Conservation (phyloP, 805 yeast genomes). For the Torulaspora gathmanii region DNA sequence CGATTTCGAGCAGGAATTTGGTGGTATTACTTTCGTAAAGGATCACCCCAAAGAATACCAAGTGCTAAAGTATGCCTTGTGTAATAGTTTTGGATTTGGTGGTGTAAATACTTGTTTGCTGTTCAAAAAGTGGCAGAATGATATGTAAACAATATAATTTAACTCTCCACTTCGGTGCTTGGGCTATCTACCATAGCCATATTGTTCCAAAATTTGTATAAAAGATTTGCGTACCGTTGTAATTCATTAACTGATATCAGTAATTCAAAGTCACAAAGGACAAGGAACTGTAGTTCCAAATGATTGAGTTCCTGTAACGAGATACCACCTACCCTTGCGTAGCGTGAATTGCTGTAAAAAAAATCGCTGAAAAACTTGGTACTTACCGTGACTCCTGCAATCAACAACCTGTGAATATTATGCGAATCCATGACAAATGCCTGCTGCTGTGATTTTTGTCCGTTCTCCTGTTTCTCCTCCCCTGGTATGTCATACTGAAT, state of each 20-base stretch:
- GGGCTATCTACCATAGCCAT: constrained; percentile 2
- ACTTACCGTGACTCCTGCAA: constrained; percentile 92
- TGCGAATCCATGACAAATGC: constrained; percentile 92
- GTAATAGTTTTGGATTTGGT: constrained; percentile 96
- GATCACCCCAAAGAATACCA: constrained; percentile 40
- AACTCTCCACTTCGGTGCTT: background rate
- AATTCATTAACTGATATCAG: constrained; percentile 87
- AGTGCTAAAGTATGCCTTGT: constrained; percentile 54
- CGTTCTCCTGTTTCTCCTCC: constrained; percentile 16
- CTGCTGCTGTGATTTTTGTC: constrained; percentile 41
- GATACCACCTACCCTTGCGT: constrained; percentile 93
- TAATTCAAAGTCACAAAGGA: constrained; percentile 78
- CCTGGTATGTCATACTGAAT: constrained; percentile 8
- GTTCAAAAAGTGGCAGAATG: constrained; percentile 38
- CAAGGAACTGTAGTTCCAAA: constrained; percentile 81
- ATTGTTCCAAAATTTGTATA: constrained; percentile 72
- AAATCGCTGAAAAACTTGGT: constrained; percentile 93
- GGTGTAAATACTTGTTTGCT: constrained; percentile 84
- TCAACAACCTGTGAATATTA: constrained; percentile 89
- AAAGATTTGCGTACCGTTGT: constrained; percentile 81
- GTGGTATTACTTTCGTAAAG: constrained; percentile 53
- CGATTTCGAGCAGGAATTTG: constrained; percentile 37
- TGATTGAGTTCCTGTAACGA: constrained; percentile 91
- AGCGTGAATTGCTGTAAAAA: constrained; percentile 88
- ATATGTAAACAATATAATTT: background rate